Evolutionary conservation across 2,329 filamentous ascomycete genomes (phyloP), one percentile per base, ranked within the genome.

Genomic region (Atkinsonella hypoxylon): DNA sequence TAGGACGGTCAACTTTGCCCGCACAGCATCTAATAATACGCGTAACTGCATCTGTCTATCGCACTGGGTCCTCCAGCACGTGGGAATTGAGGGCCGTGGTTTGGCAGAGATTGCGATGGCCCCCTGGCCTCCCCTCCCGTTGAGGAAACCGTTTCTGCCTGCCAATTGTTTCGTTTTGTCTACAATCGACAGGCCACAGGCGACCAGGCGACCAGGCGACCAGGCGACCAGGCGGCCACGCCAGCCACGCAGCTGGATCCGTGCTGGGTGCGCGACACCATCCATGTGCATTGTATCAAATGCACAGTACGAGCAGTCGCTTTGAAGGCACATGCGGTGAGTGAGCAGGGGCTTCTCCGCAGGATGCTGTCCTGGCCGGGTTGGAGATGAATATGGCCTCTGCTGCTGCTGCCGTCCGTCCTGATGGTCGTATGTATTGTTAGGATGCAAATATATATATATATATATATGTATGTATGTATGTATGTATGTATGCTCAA

Each of bases 101-200:
- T 41, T 34, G 31, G 45, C 34, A 40, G 34, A 47, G 45, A 40
- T 48, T 48, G 39, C 17, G 38, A 42, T 42, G 38, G 12, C 13
- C 11, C 17, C 30, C 45, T 34, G 26, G 47, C 26, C 26, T 36
- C 26, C 38, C 26, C 26, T 41, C 47, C 39, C 38, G 47, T 43
- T 49, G 47, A 43, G 47, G 47, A 44, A 36, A 48, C 26, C 30
- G 41, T 44, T 36, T 22, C 36, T 5, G 36, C 31, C 40, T 22
- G 40, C 20, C 47, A 36, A 39, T 49, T 49, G 47, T 49, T 49
- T 49, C 47, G 47, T 36, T 20, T 44, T 39, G 34, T 26, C 39
- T 22, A 36, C n/a, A 48, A n/a, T n/a, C n/a, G n/a, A n/a, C n/a
- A n/a, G n/a, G n/a, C n/a, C n/a, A n/a, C n/a, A n/a, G n/a, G n/a